Evolutionary conservation across 176 grass and related monocot genomes (phyloP).

Genomic region (Triticum aestivum): IWGSC_CS_RefSeq_v2.1 NC_057798.1:769944471-769944970

Average conservation of each 20-base stretch:
- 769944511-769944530: constrained; percentile 92
- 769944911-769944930: constrained; percentile 42
- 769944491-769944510: constrained; percentile 69
- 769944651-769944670: constrained; percentile 81
- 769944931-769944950: constrained; percentile 70
- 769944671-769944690: constrained; percentile 85
- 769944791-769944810: constrained; percentile 81
- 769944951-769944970: constrained; percentile 41
- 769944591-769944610: constrained; percentile 69
- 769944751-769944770: constrained; percentile 82
- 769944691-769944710: constrained; percentile 87
- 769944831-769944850: constrained; percentile 83
- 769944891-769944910: constrained; percentile 60
- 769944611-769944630: constrained; percentile 77
- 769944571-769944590: constrained; percentile 44
- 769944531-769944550: constrained; percentile 53
- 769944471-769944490: constrained; percentile 72
- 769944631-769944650: constrained; percentile 81
- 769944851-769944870: constrained; percentile 57
- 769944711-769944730: constrained; percentile 73
- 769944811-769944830: constrained; percentile 59
- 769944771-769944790: constrained; percentile 80
- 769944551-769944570: constrained; percentile 40
- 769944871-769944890: constrained; percentile 62
- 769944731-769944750: constrained; percentile 69